Base-by-base conservation (phyloP, 2,329 filamentous ascomycete genomes). In the Taxawa tesnikishii region DNA sequence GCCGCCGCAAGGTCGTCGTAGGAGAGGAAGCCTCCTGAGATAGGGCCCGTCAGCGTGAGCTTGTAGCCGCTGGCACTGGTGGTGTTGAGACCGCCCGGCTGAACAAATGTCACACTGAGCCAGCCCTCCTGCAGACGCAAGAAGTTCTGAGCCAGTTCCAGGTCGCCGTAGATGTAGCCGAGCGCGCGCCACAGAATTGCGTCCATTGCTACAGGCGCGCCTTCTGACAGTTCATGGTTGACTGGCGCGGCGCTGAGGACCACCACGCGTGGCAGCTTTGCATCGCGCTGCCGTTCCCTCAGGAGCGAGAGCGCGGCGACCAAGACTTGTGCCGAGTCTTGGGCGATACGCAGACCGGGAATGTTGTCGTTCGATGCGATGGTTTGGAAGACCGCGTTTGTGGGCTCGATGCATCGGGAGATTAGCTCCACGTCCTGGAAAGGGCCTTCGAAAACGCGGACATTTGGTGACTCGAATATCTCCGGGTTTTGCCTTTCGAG, bases 1-100 rank as follows among this genome's bases (percentile, higher is more conserved):
- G 43, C 63, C 2, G 58, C 63, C 2, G 62, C 53, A 11, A 68
- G 41, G 40, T 68, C 65, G 4, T 59, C 24, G 29, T 61, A 68
- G 2, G 47, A 53, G n/a, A n/a, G n/a, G n/a, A n/a, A n/a, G n/a
- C n/a, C n/a, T n/a, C n/a, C n/a, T n/a, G n/a, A n/a, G 2, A 68
- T 17, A 16, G 54, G 54, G 4, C 47, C 55, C 31, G 60, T 48
- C 30, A 62, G 45, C 14, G 43, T 62, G 11, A 69, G 41, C 27
- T 31, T 36, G 40, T 68, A 60, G 3, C 64, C 65, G 0, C 54
- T 45, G 38, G 50, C 45, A 3, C 47, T 29, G 35, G 63, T 60
- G 3, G 48, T 32, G 6, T 51, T 48, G 15, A 65, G 42, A 0
- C 48, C 60, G 3, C 49, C 61, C 1, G 62, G 62, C 46, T 63